Conservation (phyloP, 2,329 filamentous ascomycete species). For the Sporothrix curviconia region DNA sequence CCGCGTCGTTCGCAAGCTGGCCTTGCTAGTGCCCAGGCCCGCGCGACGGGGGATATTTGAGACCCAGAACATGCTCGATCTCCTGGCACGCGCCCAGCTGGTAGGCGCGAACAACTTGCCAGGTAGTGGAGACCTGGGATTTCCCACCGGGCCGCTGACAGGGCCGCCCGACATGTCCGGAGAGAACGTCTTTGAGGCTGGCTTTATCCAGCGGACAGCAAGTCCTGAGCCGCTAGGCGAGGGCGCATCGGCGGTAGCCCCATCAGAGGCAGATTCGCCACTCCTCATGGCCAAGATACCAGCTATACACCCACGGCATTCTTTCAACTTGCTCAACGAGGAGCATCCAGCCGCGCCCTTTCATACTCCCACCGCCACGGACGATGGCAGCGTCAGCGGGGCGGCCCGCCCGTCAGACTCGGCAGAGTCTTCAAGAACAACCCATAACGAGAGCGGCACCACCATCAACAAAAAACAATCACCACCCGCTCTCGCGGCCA, state of each 20-base stretch:
- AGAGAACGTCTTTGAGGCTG: constrained; percentile 78
- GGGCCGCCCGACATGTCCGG: constrained; percentile 68
- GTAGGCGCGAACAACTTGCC: constrained; percentile 61
- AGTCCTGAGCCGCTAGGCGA: constrained; percentile 41
- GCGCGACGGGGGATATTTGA: constrained; percentile 77
- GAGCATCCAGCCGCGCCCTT: background rate
- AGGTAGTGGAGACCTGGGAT: constrained; percentile 26
- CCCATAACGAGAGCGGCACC: constrained; percentile 50
- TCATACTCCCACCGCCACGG: background rate
- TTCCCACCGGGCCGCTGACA: constrained; percentile 60
- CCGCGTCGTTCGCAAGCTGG: constrained; percentile 52
- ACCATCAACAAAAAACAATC: constrained; percentile 45
- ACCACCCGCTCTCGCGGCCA: constrained; percentile 52
- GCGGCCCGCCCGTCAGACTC: constrained; percentile 30
- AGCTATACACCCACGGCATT: background rate
- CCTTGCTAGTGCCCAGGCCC: constrained; percentile 76
- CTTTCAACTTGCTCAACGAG: background rate
- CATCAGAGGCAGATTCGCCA: constrained; percentile 20
- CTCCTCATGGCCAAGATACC: constrained; percentile 7
- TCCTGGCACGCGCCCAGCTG: constrained; percentile 74
- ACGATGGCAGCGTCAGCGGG: background rate
- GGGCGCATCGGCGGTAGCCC: background rate
- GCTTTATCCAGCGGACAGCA: constrained; percentile 55
- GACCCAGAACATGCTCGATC: constrained; percentile 82
- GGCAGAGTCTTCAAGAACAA: constrained; percentile 46